These are phyloP conservation scores for Suillus americanus DNA, from an alignment of 768 basidiomycete genomes.

Conservation along the genomic window DNA sequence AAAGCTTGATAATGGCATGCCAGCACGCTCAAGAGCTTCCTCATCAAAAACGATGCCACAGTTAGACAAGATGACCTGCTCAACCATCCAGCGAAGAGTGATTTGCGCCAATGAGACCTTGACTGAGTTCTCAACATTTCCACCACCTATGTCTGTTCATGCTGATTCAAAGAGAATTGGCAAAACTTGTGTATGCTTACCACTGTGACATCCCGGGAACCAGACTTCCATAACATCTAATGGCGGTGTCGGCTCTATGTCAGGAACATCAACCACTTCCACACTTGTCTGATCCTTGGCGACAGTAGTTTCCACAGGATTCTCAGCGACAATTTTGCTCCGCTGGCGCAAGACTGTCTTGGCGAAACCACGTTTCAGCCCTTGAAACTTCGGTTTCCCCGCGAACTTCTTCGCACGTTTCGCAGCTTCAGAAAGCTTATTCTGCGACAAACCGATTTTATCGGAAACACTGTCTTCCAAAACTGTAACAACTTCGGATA, in stretches of 20 bases:
- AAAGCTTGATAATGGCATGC: slow-evolving; percentile 27
- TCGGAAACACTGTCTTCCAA: not conserved
- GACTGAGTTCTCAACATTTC: slow-evolving; percentile 44
- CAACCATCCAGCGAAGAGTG: slow-evolving; percentile 78
- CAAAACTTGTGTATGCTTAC: slow-evolving; percentile 37
- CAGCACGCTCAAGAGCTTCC: slow-evolving; percentile 43
- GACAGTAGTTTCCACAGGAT: not conserved
- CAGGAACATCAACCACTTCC: not conserved
- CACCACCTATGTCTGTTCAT: slow-evolving; percentile 67
- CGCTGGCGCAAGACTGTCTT: not conserved
- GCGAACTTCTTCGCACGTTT: slow-evolving; percentile 2
- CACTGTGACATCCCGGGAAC: slow-evolving; percentile 74
- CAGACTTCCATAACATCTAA: slow-evolving; percentile 76
- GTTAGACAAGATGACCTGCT: slow-evolving; percentile 54
- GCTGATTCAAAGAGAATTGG: not conserved
- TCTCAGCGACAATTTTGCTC: not conserved
- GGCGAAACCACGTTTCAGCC: not conserved
- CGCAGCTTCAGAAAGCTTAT: not conserved
- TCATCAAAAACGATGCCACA: slow-evolving; percentile 61
- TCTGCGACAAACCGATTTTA: not conserved
- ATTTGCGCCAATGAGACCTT: slow-evolving; percentile 53
- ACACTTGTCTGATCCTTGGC: not conserved
- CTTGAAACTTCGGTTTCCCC: not conserved
- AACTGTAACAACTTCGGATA: not conserved
- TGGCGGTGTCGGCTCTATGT: not conserved